Evolutionary conservation across 2,329 filamentous ascomycete genomes (phyloP).

Genomic region (Botrytis porri): DNA sequence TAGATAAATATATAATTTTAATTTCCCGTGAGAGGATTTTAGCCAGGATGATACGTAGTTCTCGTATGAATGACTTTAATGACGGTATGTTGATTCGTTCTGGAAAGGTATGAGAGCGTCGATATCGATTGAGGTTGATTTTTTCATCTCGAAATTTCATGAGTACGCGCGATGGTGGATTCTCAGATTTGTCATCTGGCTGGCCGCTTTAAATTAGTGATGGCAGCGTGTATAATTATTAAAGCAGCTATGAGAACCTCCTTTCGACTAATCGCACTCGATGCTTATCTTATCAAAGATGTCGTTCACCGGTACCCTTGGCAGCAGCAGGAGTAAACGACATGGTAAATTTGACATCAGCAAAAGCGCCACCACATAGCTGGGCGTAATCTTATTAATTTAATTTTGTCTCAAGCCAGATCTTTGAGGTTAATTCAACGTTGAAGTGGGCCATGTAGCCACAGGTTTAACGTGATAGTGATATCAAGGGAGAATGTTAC

Average conservation of each 20-base stretch:
- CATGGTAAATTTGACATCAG: not conserved
- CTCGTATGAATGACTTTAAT: not conserved
- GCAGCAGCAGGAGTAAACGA: not conserved
- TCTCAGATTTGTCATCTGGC: not conserved
- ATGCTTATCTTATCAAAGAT: not conserved
- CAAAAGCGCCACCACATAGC: not conserved
- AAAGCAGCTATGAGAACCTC: not conserved
- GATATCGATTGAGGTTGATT: not conserved
- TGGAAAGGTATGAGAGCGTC: not conserved
- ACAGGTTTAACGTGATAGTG: not conserved
- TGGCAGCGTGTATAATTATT: not conserved
- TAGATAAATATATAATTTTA: not conserved
- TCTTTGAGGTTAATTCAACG: slow-evolving; percentile 2
- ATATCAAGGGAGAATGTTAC: not conserved
- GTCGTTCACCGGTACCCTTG: not conserved
- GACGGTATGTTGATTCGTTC: not conserved
- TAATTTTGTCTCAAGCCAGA: not conserved
- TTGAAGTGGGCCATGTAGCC: not conserved
- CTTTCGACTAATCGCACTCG: not conserved
- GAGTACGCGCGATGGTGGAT: not conserved
- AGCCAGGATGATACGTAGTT: not conserved
- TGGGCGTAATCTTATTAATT: not conserved
- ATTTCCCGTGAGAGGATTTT: not conserved
- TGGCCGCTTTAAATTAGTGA: not conserved
- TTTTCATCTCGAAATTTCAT: not conserved